These are phyloP conservation scores for Albifimbria verrucaria DNA, from an alignment of 2,329 filamentous ascomycete species.

Conservation along the genomic window DNA sequence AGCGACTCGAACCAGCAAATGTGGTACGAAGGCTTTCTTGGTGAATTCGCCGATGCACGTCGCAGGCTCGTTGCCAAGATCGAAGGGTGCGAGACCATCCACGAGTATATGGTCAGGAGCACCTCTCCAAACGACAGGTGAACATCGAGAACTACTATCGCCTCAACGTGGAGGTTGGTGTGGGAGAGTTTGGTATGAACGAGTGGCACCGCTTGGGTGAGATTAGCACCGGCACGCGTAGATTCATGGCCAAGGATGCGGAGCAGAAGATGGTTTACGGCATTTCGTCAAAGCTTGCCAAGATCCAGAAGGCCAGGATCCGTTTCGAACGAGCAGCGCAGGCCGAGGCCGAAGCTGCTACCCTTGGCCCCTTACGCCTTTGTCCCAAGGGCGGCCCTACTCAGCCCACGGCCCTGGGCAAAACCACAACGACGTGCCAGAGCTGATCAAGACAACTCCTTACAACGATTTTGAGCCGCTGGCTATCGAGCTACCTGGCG, in stretches of 20 bases:
- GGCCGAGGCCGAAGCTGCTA: neutral
- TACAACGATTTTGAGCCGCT: conserved; percentile 36
- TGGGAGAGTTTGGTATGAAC: conserved; percentile 98
- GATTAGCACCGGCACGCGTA: conserved; percentile 86
- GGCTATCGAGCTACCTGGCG: conserved; percentile 57
- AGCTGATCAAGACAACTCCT: conserved; percentile 40
- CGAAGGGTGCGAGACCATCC: conserved; percentile 88
- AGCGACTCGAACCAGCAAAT: conserved; percentile 69
- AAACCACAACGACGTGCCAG: conserved; percentile 36
- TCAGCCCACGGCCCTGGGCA: neutral
- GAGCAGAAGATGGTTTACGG: conserved; percentile 76
- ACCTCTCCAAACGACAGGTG: conserved; percentile 73
- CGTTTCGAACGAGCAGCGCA: conserved; percentile 51
- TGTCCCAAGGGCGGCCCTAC: neutral
- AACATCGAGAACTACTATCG: conserved; percentile 90
- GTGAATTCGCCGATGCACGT: conserved; percentile 88
- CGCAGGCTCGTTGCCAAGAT: conserved; percentile 85
- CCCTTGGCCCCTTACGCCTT: neutral
- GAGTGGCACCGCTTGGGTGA: conserved; percentile 94
- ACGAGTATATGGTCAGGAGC: conserved; percentile 81
- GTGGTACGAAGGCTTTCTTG: conserved; percentile 94
- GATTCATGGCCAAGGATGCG: conserved; percentile 71
- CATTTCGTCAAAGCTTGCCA: conserved; percentile 76
- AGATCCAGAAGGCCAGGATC: conserved; percentile 73
- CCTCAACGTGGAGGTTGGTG: conserved; percentile 93